These are phyloP conservation scores for Extremus antarcticus DNA, from an alignment of 495 filamentous ascomycete species.

Conservation along the genomic window DNA sequence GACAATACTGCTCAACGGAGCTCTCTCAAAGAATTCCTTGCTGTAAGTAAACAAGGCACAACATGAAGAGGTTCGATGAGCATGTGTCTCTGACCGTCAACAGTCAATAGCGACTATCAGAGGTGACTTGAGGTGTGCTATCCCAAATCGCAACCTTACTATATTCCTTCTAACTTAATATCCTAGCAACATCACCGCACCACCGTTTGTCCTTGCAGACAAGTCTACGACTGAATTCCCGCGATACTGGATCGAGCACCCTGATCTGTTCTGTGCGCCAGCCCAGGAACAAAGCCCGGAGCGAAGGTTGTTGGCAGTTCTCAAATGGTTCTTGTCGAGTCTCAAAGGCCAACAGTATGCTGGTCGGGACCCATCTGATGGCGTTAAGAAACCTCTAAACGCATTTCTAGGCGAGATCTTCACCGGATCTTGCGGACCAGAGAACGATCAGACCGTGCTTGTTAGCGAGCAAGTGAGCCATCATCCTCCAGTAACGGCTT, in stretches of 20 bases:
- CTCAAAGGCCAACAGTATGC: slow-evolving; percentile 25
- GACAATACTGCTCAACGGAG: slow-evolving; percentile 9
- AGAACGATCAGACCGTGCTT: slow-evolving; percentile 17
- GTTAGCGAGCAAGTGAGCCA: slow-evolving; percentile 28
- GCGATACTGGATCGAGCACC: slow-evolving; percentile 25
- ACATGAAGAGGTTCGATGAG: neutral
- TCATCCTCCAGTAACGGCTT: slow-evolving; percentile 27
- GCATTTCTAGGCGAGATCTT: slow-evolving; percentile 29
- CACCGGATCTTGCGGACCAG: slow-evolving; percentile 11
- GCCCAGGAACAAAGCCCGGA: slow-evolving; percentile 14
- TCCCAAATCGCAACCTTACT: neutral
- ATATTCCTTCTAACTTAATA: neutral
- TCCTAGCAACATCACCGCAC: slow-evolving; percentile 24
- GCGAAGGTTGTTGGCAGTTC: slow-evolving; percentile 19
- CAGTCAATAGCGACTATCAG: slow-evolving; percentile 17
- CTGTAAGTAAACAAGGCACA: slow-evolving; percentile 1
- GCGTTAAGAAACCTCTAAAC: slow-evolving; percentile 28
- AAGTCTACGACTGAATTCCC: slow-evolving; percentile 24
- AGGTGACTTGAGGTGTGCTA: slow-evolving; percentile 8
- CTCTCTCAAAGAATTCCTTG: slow-evolving; percentile 16
- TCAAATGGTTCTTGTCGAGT: slow-evolving; percentile 24
- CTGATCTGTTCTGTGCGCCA: slow-evolving; percentile 23
- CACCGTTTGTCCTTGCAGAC: slow-evolving; percentile 24
- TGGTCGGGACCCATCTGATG: slow-evolving; percentile 18
- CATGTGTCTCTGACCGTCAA: neutral